Evolutionary conservation across 192 early-diverging fungal species (phyloP), one percentile per base, ranked within the genome.

Genomic region (Glomus cerebriforme): DNA sequence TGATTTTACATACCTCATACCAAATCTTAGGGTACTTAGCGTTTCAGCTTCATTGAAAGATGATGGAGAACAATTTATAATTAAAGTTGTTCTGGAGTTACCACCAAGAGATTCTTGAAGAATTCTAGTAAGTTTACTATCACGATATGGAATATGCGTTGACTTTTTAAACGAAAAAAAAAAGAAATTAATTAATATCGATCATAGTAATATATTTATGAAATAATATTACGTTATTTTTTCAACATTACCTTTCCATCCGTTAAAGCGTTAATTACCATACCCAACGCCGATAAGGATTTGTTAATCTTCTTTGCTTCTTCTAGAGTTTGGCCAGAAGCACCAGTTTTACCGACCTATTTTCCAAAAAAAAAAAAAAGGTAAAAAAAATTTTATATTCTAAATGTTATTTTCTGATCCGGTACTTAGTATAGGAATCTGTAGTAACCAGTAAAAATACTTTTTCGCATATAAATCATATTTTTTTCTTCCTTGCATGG

Each of bases 301-400:
- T 97, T 98, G 90, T 99, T 99, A 89, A 99, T 99, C 86, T 97
- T 99, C 85, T 99, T 99, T 80, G 98, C 98, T 81, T 99, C 98
- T 84, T 99, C 98, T 39, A 99, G 84, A 1, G 97, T 98, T 84
- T 99, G 98, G 39, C 98, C 97, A 2, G 96, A 95, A 7, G 98
- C 98, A 65, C 96, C 97, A 35, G 98, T 99, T 84, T 99, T 99
- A 62, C 92, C 93, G 32, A 95, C 89, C 81, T 82, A 69, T 17
- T 60, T 35, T 43, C 37, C 43, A 7, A 1, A 7, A 62, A 26
- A 17, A 4, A 19, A n/a, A n/a, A n/a, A n/a, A n/a, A n/a, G n/a
- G n/a, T n/a, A n/a, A n/a, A n/a, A n/a, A n/a, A n/a, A n/a, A n/a
- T n/a, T n/a, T n/a, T n/a, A n/a, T n/a, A n/a, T n/a, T n/a, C n/a